Base-by-base conservation (phyloP, 2,329 filamentous ascomycete species). In the Colletotrichum sp. region DNA sequence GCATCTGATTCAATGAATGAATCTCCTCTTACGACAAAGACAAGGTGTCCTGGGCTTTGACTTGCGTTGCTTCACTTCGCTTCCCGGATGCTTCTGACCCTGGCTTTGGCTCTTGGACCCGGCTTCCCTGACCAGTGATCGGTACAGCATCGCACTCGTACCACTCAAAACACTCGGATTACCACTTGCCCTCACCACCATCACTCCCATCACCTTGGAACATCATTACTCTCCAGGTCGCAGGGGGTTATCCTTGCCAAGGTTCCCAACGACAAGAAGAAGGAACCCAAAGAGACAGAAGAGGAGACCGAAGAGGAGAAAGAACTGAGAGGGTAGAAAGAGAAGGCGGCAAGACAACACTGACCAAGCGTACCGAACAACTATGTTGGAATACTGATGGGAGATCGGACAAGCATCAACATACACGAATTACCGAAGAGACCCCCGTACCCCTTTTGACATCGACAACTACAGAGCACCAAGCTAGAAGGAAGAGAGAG, bases 1-100 rank as follows among this genome's bases (percentile, higher is more conserved):
- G 52, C 25, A 39, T 64, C 44, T 29, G 71, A 49, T 64, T 62
- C 39, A 59, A 65, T 74, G 74, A 76, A 74, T 74, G 74, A 63
- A 69, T 39, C 30, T 59, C 39, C 34, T 65, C 32, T 29, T 15
- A 30, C 65, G 59, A 76, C 74, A 76, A 76, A 76, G 74, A 61
- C 70, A 25, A 34, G 30, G 16, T 19, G 19, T 71, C 57, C 29
- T 62, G 61, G 74, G 65, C 74, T 74, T 76, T 76, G 25, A 73
- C 44, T 36, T 73, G 49, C 29, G 25, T 59, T 61, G 27, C 64
- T 77, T 68, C 39, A 25, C 67, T 69, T 52, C 12, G 67, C 19
- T 27, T 25, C 66, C 39, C 25, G 25, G 32, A 36, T 34, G 30
- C 15, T 61, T 69, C 66, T 61, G 66, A 36, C n/a, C 30, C 66